A percentile compares a stretch with the other conserved stretches of the same genome.
phyloP scores from a whole-genome alignment of 73 alveolate species.

The Loxodes magnus region DNA sequence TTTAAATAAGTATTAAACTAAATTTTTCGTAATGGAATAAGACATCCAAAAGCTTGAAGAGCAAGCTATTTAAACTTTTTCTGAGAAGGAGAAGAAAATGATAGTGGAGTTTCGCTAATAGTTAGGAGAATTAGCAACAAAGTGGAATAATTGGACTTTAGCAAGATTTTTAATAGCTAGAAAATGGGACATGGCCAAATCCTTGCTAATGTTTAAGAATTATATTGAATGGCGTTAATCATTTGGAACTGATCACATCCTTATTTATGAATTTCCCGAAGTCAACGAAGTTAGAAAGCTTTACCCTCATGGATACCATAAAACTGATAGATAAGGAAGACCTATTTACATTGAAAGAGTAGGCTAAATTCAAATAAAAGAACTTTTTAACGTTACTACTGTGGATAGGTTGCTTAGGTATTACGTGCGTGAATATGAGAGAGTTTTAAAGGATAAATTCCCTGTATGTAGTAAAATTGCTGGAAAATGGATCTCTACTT shows the following conservation, averaged over 20 bases:
- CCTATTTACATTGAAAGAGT: conserved; percentile 60
- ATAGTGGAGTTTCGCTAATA: too few relatives aligned
- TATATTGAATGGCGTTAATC: conserved; percentile 63
- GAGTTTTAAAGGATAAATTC: conserved; percentile 36
- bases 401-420: conserved; percentile 54
- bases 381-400: conserved; percentile 28
- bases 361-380: conserved; percentile 36
- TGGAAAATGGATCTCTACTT: conserved; percentile 37
- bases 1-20: too few relatives aligned
- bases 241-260: conserved; percentile 39
- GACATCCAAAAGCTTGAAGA: too few relatives aligned
- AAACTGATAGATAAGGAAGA: conserved; percentile 53
- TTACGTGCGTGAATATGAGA: conserved; percentile 61
- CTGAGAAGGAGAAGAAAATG: too few relatives aligned
- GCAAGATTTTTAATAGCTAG: conserved; percentile 71
- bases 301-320: conserved; percentile 68
- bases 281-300: conserved; percentile 13
- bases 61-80: too few relatives aligned
- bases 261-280: conserved; percentile 27
- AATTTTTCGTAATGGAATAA: too few relatives aligned
- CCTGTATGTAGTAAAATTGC: conserved; percentile 48
- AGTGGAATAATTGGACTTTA: conserved; percentile 48
- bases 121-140: neutral
- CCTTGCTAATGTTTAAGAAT: conserved; percentile 53
- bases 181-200: conserved; percentile 51